Conservation (phyloP, 2,329 filamentous ascomycete species). For the Phaeosphaeriaceae sp. region DNA sequence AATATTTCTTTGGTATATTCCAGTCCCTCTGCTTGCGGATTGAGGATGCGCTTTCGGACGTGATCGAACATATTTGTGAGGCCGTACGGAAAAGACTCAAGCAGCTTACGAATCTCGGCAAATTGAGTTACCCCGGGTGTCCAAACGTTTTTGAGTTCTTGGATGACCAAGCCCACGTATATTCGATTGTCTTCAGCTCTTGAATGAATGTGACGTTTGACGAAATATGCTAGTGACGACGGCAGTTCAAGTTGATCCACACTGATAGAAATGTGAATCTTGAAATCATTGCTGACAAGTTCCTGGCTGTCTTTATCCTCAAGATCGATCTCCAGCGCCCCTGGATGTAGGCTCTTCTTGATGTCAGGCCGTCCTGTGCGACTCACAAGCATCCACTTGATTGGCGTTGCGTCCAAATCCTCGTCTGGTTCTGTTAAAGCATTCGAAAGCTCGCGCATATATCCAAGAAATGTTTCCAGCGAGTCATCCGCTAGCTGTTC, state of each 20-base stretch:
- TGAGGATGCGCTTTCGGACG: conserved; percentile 23
- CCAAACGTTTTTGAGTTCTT: conserved; percentile 30
- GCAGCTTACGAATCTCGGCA: conserved; percentile 23
- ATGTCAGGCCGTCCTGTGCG: conserved; percentile 28
- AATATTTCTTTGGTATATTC: conserved; percentile 36
- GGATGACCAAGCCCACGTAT: conserved; percentile 29
- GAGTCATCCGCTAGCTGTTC: conserved; percentile 30
- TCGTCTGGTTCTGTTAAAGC: not conserved
- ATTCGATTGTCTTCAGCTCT: conserved; percentile 30
- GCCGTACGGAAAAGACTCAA: conserved; percentile 32
- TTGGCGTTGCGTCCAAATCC: conserved; percentile 3
- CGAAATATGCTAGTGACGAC: conserved; percentile 26
- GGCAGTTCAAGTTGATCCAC: conserved; percentile 23
- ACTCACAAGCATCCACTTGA: conserved; percentile 30
- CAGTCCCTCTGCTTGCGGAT: conserved; percentile 18
- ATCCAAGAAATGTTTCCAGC: conserved; percentile 18
- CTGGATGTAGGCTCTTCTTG: conserved; percentile 17
- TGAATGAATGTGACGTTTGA: conserved; percentile 28
- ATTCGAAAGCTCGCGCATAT: conserved; percentile 10
- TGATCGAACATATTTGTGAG: conserved; percentile 33
- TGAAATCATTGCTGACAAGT: conserved; percentile 24
- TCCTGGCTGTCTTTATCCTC: conserved; percentile 22
- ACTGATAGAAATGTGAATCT: conserved; percentile 18
- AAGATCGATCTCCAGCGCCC: conserved; percentile 24
- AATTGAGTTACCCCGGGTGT: conserved; percentile 12